These are phyloP conservation scores for Lactuca sativa DNA, from an alignment of 129 eudicot genomes.

Conservation along the genomic window DNA sequence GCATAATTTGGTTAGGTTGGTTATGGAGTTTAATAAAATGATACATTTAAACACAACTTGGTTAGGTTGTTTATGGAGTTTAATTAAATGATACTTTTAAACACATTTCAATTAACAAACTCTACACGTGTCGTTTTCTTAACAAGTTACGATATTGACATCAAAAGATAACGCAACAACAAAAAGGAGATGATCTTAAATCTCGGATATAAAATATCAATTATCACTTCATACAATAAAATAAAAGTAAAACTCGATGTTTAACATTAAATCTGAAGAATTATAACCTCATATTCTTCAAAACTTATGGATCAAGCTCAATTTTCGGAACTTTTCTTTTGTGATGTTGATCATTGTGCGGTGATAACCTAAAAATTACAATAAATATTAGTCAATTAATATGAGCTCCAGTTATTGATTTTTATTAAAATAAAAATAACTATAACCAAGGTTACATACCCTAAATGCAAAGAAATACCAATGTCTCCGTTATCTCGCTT, in stretches of 20 bases:
- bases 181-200: constrained; percentile 1
- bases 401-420: not conserved
- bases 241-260: not conserved
- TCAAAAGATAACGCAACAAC: not conserved
- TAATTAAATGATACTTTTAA: not conserved
- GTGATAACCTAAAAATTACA: constrained; percentile 43
- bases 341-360: constrained; percentile 31
- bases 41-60: too few relatives aligned
- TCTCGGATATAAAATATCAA: not conserved
- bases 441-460: constrained; percentile 38
- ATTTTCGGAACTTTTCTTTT: constrained; percentile 47
- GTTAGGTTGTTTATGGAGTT: too few relatives aligned
- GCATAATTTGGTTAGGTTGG: too few relatives aligned
- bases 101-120: not conserved
- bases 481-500: constrained; percentile 46
- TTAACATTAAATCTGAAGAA: not conserved
- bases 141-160: not conserved
- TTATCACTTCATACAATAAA: not conserved
- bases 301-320: constrained; percentile 37
- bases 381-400: not conserved
- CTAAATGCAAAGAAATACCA: constrained; percentile 72
- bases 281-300: not conserved
- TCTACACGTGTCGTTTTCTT: not conserved
- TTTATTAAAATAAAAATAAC: not conserved
- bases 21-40: too few relatives aligned